These are phyloP conservation scores for Silene uniflora DNA, from an alignment of 148 eudicot genomes.

Conservation along the genomic window DNA sequence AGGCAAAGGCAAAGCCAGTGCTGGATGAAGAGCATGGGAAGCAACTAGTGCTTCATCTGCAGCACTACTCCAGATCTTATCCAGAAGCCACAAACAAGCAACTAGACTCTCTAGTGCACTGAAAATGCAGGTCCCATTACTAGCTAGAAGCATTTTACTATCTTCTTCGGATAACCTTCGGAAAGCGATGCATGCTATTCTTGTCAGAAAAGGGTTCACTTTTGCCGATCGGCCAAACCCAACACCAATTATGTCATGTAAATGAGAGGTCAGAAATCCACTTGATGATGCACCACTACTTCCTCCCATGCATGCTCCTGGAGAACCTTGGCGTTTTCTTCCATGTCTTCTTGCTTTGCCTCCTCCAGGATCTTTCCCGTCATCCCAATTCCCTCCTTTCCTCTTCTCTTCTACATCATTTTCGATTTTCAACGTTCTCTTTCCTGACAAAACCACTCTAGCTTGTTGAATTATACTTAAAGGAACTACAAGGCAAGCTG, in stretches of 20 bases:
- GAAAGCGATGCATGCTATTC: slow-evolving; percentile 84
- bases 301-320: too few species aligned
- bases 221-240: slow-evolving; percentile 99
- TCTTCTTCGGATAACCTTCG: slow-evolving; percentile 86
- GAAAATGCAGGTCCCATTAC: slow-evolving; percentile 57
- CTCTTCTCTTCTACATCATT: too few species aligned
- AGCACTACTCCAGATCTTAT: slow-evolving; percentile 85
- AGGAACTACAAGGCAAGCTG: too few species aligned
- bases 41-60: slow-evolving; percentile 86
- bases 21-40: slow-evolving; percentile 74
- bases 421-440: too few species aligned
- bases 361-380: too few species aligned
- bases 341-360: too few species aligned
- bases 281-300: too few species aligned
- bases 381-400: too few species aligned
- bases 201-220: slow-evolving; percentile 89
- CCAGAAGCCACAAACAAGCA: slow-evolving; percentile 72
- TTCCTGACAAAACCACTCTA: too few species aligned
- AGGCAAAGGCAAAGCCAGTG: too few species aligned
- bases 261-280: slow-evolving; percentile 67
- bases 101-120: slow-evolving; percentile 62
- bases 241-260: slow-evolving; percentile 87
- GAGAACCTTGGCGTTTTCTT: too few species aligned
- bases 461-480: too few species aligned
- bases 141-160: slow-evolving; percentile 64